Base-by-base conservation (phyloP, 2,329 filamentous ascomycete genomes). In the Sclerotiophoma versabilis region DNA sequence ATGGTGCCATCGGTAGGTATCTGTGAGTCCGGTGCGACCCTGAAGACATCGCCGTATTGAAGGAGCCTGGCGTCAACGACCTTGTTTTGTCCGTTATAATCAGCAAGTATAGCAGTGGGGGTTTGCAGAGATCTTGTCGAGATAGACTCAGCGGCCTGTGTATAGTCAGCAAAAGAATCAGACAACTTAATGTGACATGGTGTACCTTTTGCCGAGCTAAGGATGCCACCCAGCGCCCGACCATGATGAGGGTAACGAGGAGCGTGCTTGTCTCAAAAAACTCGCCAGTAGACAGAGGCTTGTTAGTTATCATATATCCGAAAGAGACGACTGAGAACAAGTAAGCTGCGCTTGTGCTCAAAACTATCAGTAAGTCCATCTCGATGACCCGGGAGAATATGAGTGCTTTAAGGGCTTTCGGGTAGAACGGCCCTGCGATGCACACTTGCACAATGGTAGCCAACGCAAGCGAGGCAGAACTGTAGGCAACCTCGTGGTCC, bases 1-100 rank as follows among this genome's bases (percentile, higher is more conserved):
- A 93, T 82, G 0, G 79, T 83, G 0, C 90, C 91, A 62, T 93
- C 91, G 0, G 90, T 93, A 0, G 84, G 82, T 3, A 92, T 77
- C 0, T 70, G 69, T 0, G 77, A 76, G 45, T 91, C 83, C 0
- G 89, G 86, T 0, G 76, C 59, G 2, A 91, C 82, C 30, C 80
- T 83, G 74, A 93, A 88, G 0, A 77, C 59, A 65, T 93, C 90
- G 0, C 87, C 87, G 54, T 87, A 88, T 60, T 93, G 88, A 1
- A 93, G 79, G 1, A 92, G 81, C 0, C 82, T 78, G 1, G 81
- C 76, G 60, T 93, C 89, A 32, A 93, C 86, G 29, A 87, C 83
- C 9, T 50, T 48, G n/a, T 63, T 61, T 27, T 8, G 12, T 2
- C 72, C 57, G 2, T 77, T 72, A 7, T 57, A 14, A 0, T 85